Base-by-base conservation (phyloP, 305 asterid species). In the Fraxinus velutina region DNA sequence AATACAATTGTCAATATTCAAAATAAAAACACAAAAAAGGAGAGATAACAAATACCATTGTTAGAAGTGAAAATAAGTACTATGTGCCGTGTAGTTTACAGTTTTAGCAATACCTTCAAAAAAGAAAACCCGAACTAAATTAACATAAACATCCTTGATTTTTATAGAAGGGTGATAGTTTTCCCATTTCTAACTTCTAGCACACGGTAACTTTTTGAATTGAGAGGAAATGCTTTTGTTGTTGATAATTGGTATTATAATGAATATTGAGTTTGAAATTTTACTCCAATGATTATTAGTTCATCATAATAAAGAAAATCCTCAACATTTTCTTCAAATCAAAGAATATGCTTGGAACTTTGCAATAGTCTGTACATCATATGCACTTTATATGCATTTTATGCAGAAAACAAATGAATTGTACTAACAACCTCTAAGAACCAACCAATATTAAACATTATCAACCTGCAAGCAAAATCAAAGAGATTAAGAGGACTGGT, bases 121-220 rank as follows among this genome's bases (percentile, higher is more conserved):
- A 36, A 52, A 75, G 76, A 75, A 75, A 52, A 70, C 9, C 29
- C 52, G 19, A 10, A 79, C 81, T 76, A 29, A 64, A 75, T 30
- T 27, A 21, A 74, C 55, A 79, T 0, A 37, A 13, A 5, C 15
- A 29, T 2, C 34, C 70, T 24, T 2, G 8, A 75, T 62, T 75
- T 44, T 37, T 2, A 17, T 74, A 21, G 60, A 15, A 21, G 19
- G 33, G 7, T 21, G 22, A 37, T 37, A 30, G 60, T 19, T 22
- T 22, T 44, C 15, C 66, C 42, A 15, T 13, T 12, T 47, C 27
- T 64, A 76, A 24, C 3, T 22, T 42, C 74, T 19, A 27, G 27
- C 73, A 29, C 21, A 15, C 0, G 7, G 21, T 29, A 68, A 68
- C 39, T 4, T 29, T 13, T 68, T 68, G 74, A 12, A 15, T 29